A percentile compares a stretch with the other conserved stretches of the same genome.
These are phyloP conservation scores for Marasmius oreades DNA, from an alignment of 1,284 basidiomycete genomes.

Conservation along the genomic window DNA sequence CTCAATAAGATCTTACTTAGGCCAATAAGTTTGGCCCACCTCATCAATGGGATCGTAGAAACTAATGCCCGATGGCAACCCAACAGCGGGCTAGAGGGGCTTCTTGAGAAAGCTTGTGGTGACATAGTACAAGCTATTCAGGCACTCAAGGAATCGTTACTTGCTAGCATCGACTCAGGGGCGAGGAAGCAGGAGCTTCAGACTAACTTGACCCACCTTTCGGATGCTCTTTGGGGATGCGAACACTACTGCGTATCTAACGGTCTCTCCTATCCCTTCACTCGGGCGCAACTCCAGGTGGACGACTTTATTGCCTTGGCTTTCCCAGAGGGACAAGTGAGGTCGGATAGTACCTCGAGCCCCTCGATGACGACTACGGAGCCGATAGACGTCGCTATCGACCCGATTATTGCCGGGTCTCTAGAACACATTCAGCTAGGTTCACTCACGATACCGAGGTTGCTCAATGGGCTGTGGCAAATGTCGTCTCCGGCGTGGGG, in stretches of 20 bases:
- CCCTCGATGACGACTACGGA: background rate
- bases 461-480: conserved; percentile 51
- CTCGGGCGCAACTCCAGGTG: conserved; percentile 14
- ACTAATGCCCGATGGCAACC: conserved; percentile 11
- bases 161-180: background rate
- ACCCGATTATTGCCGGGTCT: background rate
- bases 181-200: conserved; percentile 5
- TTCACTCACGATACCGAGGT: conserved; percentile 28
- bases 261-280: conserved; percentile 13
- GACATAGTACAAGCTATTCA: conserved; percentile 20
- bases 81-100: conserved; percentile 5
- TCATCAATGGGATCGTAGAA: conserved; percentile 10
- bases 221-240: conserved; percentile 8
- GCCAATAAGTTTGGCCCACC: conserved; percentile 13
- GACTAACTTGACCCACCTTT: conserved; percentile 10
- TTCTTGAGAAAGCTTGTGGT: conserved; percentile 12
- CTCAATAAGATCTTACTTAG: background rate
- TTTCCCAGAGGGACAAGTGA: background rate
- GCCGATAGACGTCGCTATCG: background rate
- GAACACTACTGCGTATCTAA: conserved; percentile 10
- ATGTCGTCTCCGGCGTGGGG: conserved; percentile 50
- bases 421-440: conserved; percentile 8
- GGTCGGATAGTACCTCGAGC: background rate
- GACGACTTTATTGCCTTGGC: conserved; percentile 8
- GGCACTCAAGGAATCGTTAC: conserved; percentile 17